These are phyloP conservation scores for Beta corolliflora DNA, from an alignment of 179 eudicot genomes.

Conservation along the genomic window DNA sequence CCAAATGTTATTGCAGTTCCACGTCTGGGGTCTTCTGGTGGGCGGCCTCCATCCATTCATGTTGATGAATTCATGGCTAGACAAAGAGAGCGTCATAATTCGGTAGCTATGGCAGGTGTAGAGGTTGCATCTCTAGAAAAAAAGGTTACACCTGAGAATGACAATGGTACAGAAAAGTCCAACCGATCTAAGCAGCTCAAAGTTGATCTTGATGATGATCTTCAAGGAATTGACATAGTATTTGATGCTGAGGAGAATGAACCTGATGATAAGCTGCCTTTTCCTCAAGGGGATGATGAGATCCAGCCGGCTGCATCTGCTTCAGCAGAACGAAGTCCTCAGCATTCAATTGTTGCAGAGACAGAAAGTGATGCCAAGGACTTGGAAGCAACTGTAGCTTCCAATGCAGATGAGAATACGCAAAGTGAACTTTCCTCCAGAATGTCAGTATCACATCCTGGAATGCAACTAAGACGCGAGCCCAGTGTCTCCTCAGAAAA, in stretches of 20 bases:
- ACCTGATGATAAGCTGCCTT: conserved; percentile 88
- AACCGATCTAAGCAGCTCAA: conserved; percentile 64
- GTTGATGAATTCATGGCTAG: conserved; percentile 99
- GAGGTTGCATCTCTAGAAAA: conserved; percentile 53
- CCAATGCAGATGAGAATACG: conserved; percentile 55
- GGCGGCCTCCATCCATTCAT: conserved; percentile 96
- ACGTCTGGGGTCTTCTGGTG: conserved; percentile 78
- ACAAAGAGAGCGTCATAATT: conserved; percentile 85
- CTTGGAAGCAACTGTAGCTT: conserved; percentile 52
- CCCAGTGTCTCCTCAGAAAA: conserved; percentile 77
- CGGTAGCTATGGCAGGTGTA: conserved; percentile 47
- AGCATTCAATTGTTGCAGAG: conserved; percentile 89
- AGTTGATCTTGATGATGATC: conserved; percentile 93
- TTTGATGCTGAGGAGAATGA: conserved; percentile 95
- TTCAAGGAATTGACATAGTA: conserved; percentile 90
- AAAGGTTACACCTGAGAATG: conserved; percentile 44
- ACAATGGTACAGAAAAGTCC: conserved; percentile 45
- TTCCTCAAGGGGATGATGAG: conserved; percentile 84
- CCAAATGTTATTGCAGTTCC: conserved; percentile 91
- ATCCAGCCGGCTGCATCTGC: conserved; percentile 53
- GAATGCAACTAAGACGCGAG: conserved; percentile 68
- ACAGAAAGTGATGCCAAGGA: conserved; percentile 70
- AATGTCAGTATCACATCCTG: conserved; percentile 74
- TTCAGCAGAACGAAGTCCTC: conserved; percentile 64
- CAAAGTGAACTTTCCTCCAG: conserved; percentile 81